A percentile compares a stretch with the other conserved stretches of the same genome.
Evolutionary conservation across 2,329 filamentous ascomycete species (phyloP).

Genomic region (Alternaria dauci): DNA sequence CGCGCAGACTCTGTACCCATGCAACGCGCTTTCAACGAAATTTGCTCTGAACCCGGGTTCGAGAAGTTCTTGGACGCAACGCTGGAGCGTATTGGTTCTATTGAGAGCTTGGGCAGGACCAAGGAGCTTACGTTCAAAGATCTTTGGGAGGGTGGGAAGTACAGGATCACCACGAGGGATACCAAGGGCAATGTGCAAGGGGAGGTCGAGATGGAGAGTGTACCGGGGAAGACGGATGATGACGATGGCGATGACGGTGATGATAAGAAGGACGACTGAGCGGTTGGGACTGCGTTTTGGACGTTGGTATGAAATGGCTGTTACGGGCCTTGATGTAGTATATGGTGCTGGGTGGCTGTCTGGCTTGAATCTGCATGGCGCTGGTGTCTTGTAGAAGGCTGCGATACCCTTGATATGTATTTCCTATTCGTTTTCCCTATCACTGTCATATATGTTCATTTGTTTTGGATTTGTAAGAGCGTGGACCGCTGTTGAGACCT

Average conservation of each 20-base stretch:
- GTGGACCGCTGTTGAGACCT: not conserved
- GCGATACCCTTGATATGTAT: slow-evolving; percentile 2
- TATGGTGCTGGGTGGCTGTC: not conserved
- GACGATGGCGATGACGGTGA: slow-evolving; percentile 31
- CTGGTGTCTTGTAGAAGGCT: not conserved
- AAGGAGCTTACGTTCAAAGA: slow-evolving; percentile 96
- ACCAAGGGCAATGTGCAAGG: slow-evolving; percentile 39
- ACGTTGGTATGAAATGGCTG: not conserved
- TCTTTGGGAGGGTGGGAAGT: slow-evolving; percentile 83
- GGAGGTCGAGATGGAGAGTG: slow-evolving; percentile 44
- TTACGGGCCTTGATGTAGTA: not conserved
- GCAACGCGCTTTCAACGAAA: slow-evolving; percentile 88
- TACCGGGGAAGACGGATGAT: slow-evolving; percentile 39
- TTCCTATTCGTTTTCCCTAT: not conserved
- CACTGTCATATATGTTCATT: not conserved
- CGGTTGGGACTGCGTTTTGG: not conserved
- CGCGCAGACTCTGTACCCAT: slow-evolving; percentile 95
- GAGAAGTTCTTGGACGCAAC: slow-evolving; percentile 83
- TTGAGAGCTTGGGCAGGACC: slow-evolving; percentile 93
- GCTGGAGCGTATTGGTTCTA: slow-evolving; percentile 84
- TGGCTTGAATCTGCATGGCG: not conserved
- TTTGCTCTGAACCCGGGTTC: slow-evolving; percentile 80
- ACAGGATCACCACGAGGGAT: slow-evolving; percentile 54
- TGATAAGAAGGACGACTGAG: slow-evolving; percentile 5
- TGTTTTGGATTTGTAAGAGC: not conserved